A percentile compares a stretch with the other conserved stretches of the same genome.
These are phyloP conservation scores for Boletus hoseneyae DNA, from an alignment of 1,284 basidiomycete species.

Conservation along the genomic window DNA sequence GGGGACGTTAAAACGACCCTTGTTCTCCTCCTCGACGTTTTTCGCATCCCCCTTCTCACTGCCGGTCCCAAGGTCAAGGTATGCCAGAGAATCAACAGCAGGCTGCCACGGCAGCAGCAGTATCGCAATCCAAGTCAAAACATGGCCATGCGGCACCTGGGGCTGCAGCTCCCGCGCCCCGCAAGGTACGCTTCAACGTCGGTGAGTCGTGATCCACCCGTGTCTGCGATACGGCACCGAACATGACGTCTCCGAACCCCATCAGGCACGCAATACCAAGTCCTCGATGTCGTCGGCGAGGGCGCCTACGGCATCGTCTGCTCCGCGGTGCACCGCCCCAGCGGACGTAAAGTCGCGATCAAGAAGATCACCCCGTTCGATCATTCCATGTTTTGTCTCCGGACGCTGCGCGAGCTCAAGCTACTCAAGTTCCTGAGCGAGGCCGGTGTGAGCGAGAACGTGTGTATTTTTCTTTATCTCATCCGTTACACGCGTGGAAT, in stretches of 20 bases:
- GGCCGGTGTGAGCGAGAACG: slow-evolving; percentile 90
- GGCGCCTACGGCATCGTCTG: slow-evolving; percentile 88
- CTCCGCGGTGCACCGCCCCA: slow-evolving; percentile 79
- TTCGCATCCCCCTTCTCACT: slow-evolving; percentile 1
- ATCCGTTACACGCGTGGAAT: neutral
- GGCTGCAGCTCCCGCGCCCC: slow-evolving; percentile 59
- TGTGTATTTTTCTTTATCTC: slow-evolving; percentile 38
- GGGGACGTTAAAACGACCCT: slow-evolving; percentile 9
- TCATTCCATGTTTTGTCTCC: slow-evolving; percentile 87
- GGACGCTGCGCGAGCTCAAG: slow-evolving; percentile 85
- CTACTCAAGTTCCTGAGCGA: slow-evolving; percentile 88
- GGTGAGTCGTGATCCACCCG: slow-evolving; percentile 51
- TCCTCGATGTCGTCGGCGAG: slow-evolving; percentile 88
- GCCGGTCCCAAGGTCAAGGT: neutral
- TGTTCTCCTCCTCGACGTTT: slow-evolving; percentile 14
- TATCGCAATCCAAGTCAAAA: slow-evolving; percentile 49
- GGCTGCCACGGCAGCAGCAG: slow-evolving; percentile 9
- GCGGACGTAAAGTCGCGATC: slow-evolving; percentile 80
- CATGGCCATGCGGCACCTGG: slow-evolving; percentile 59
- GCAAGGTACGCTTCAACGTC: slow-evolving; percentile 91
- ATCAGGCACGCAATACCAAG: slow-evolving; percentile 78
- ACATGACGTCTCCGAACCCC: slow-evolving; percentile 5
- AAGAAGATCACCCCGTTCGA: slow-evolving; percentile 94
- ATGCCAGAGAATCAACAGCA: slow-evolving; percentile 29
- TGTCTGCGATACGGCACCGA: neutral